Base-by-base conservation (phyloP, 192 early-diverging fungal genomes). In the Linnemannia zychae region DNA sequence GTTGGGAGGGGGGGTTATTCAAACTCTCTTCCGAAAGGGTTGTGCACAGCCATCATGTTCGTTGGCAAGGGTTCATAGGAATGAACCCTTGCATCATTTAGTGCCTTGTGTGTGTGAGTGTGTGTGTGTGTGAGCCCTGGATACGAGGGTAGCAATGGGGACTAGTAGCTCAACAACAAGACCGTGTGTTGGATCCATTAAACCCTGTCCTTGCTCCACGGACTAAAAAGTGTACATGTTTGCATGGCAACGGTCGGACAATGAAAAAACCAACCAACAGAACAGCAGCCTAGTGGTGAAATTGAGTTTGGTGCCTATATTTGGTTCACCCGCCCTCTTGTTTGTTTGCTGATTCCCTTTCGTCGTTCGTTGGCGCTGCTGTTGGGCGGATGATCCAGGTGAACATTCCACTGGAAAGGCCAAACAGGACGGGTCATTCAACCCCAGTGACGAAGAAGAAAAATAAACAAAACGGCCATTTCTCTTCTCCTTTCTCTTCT, bases 381-480 rank as follows among this genome's bases (percentile, higher is more conserved):
- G 57, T n/a, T 0, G 57, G 53, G 57, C 57, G 57, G 57, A 15
- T 63, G 57, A 63, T 63, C 9, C 57, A 63, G 40, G 57, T 63
- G 57, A 63, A 63, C 57, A 63, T 63, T 63, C 57, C 57, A 31
- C 28, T 63, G 57, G 28, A 50, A 50, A 50, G n/a, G n/a, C n/a
- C n/a, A 24, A 63, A 63, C 5, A 57, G 3, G 13, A 31, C 11
- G 57, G 31, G 57, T 63, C 57, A 63, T 63, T 63, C 57, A 11
- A 31, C 57, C 57, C 24, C 57, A 63, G 57, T 31, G 57, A 31
- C 28, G 11, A 33, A 9, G 24, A 63, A 63, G 57, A 60, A 60
- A 60, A 60, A 63, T 33, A 63, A 63, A 63, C 57, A 63, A 63
- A 63, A 63, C 57, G 57, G 28, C 57, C 57, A 5, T 60, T 53